Evolutionary conservation across 2,329 filamentous ascomycete genomes (phyloP), one percentile per base, ranked within the genome.

Genomic region (Trichothecium sympodiale): DNA sequence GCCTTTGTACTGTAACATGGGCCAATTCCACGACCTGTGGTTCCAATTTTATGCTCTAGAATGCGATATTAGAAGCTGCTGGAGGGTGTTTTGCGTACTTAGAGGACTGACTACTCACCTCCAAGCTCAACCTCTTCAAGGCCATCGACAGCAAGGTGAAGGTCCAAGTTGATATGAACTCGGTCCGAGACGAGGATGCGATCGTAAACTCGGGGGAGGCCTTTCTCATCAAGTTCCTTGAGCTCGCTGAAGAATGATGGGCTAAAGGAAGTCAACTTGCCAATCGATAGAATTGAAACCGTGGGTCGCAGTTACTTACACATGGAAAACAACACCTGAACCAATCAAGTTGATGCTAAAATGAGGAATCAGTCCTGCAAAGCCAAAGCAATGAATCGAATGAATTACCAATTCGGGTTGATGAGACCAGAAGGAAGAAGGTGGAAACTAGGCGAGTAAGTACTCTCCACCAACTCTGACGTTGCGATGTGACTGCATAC

Each of bases 361-460:
- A 17, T 17, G 14, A 14, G 14, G 12, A 23, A 32, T 16, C 31
- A 29, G 14, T 16, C 33, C 17, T 23, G 17, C 17, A 32, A 12
- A 13, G 8, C 9, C 15, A 16, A 29, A 13, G 16, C n/a, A 13
- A 9, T 26, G 14, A 16, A 8, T 26, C 10, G 18, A 12, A 32
- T 30, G 38, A 33, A 34, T 33, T 38, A 50, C 43, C 53, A 83
- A 30, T 64, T 62, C 6, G 80, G 77, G 52, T 81, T 83, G 45
- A 88, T 67, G 41, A 88, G 69, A 40, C 83, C 83, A 38, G 75
- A 82, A 17, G 78, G 73, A 34, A 80, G 60, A 40, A 82, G 69
- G 53, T 80, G 73, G 44, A 74, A 72, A 56, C 68, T 69, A 61
- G 41, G 14, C 38, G 34, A 36, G 54, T 38, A 53, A 46, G 31